Evolutionary conservation across 805 yeast genomes (phyloP), one percentile per base, ranked within the genome.

Genomic region (Hanseniaspora clermontiae): DNA sequence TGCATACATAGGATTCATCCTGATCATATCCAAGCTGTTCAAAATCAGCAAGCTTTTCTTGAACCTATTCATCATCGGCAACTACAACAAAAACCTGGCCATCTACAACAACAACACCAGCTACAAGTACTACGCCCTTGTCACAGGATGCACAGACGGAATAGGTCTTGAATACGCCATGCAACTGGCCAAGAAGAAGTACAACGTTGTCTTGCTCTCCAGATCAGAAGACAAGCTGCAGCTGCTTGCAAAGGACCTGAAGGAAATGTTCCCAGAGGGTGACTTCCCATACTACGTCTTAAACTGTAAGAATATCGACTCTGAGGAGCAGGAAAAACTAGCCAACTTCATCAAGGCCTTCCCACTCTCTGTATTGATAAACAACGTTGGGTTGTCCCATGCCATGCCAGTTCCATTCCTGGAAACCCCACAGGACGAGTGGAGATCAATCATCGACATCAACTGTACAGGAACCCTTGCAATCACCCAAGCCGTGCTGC

Each of bases 91-190:
- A 64, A 64, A 68, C 43, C 82, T 80, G 66, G 89, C 89, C 65
- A 96, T 96, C n/a, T 84, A 91, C 31, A 43, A 45, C 48, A 74
- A 74, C 59, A 6, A 32, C 29, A 45, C 38, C 3, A 7, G 15
- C 7, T 70, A 71, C 51, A 62, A 62, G 31, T 74, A 78, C 43
- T 93, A 96, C 91, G 96, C 97, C n/a, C 85, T 93, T 36, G 79
- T 93, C 17, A 93, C 98, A 7, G 98, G 98, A 58, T 95, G 97
- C 3, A 87, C 97, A 49, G 97, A 93, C 68, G 98, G 98, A 38
- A 84, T 93, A 65, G 98, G 98, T 58, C 88, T 90, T 67, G 96
- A 93, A 68, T 93, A 79, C 66, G 83, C 96, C 1, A 65, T 71
- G 29, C 97, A 91, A 71, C 77, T 93, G 70, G 98, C 97, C 12